Percentiles rank a stretch among this genome's conserved stretches.
Evolutionary conservation across 352 stramenopile genomes (phyloP).

Genomic region (Phytophthora multivora): DNA sequence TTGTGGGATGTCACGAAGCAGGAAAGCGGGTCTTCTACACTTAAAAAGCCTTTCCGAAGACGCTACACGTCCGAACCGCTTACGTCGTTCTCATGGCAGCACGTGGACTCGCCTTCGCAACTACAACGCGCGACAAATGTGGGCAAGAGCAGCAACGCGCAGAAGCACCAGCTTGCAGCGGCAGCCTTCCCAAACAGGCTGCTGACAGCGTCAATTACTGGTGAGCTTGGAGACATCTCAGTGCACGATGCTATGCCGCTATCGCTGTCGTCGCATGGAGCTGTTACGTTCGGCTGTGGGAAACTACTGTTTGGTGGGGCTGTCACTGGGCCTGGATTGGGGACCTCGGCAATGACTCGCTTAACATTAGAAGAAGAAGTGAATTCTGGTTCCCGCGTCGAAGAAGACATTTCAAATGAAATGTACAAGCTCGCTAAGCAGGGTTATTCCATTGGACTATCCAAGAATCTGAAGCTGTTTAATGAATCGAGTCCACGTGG

Average conservation of each 20-base stretch:
- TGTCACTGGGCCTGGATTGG: conserved; percentile 29
- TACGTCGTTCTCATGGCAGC: conserved; percentile 83
- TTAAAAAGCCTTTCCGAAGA: conserved; percentile 79
- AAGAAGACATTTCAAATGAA: conserved; percentile 75
- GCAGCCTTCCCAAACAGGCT: conserved; percentile 84
- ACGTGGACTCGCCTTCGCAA: conserved; percentile 39
- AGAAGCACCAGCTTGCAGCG: conserved; percentile 44
- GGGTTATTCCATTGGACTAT: conserved; percentile 77
- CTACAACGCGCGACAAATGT: conserved; percentile 24
- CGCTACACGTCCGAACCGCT: conserved; percentile 81
- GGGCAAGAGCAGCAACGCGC: conserved; percentile 25
- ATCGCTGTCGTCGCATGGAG: conserved; percentile 71
- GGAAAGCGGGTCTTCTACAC: conserved; percentile 43
- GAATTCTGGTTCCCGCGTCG: conserved; percentile 15
- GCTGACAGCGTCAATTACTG: conserved; percentile 69
- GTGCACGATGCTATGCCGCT: conserved; percentile 89
- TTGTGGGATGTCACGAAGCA: conserved; percentile 83
- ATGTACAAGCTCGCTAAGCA: conserved; percentile 81
- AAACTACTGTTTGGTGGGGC: conserved; percentile 68
- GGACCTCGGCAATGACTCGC: conserved; percentile 44
- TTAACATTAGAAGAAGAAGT: conserved; percentile 43
- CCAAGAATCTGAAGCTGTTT: conserved; percentile 82
- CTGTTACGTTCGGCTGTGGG: conserved; percentile 77
- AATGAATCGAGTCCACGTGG: conserved; percentile 39
- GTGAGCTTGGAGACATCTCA: conserved; percentile 87